phyloP scores from a whole-genome alignment of 345 rosid genomes.

The Cochlearia excelsa region DNA sequence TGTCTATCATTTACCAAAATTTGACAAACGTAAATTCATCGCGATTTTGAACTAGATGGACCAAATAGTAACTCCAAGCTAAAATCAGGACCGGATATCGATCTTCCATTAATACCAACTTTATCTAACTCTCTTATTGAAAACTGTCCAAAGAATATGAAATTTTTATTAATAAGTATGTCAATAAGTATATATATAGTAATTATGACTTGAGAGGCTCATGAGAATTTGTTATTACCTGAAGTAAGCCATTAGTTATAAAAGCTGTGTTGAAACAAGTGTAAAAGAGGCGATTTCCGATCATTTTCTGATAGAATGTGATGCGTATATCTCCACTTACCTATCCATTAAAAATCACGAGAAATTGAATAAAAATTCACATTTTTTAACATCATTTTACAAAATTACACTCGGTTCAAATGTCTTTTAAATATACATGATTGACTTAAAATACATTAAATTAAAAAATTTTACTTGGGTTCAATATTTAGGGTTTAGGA shows the following conservation, averaged over 20 bases:
- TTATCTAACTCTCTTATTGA: conserved; percentile 66
- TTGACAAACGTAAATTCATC: not conserved
- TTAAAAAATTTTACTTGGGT: too few relatives aligned
- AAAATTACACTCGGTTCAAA: too few relatives aligned
- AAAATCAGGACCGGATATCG: conserved; percentile 69
- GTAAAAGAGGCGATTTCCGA: conserved; percentile 84
- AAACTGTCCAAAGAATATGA: conserved; percentile 45
- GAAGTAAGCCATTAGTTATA: conserved; percentile 73
- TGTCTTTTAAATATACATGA: too few relatives aligned
- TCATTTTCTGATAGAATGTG: conserved; percentile 59
- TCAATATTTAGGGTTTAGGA: too few relatives aligned
- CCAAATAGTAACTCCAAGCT: conserved; percentile 84
- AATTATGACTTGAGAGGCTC: not conserved
- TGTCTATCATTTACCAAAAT: too few relatives aligned
- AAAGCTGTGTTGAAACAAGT: conserved; percentile 88
- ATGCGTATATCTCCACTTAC: conserved; percentile 43
- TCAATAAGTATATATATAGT: not conserved
- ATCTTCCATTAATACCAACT: conserved; percentile 66
- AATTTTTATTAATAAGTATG: not conserved
- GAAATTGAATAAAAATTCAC: too few relatives aligned
- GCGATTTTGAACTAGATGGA: conserved; percentile 51
- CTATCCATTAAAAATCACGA: conserved; percentile 29
- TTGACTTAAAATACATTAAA: too few relatives aligned
- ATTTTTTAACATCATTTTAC: too few relatives aligned
- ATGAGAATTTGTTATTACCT: conserved; percentile 41